Evolutionary conservation across 768 basidiomycete genomes (phyloP), one percentile per base, ranked within the genome.

Genomic region (Russula sp.): DNA sequence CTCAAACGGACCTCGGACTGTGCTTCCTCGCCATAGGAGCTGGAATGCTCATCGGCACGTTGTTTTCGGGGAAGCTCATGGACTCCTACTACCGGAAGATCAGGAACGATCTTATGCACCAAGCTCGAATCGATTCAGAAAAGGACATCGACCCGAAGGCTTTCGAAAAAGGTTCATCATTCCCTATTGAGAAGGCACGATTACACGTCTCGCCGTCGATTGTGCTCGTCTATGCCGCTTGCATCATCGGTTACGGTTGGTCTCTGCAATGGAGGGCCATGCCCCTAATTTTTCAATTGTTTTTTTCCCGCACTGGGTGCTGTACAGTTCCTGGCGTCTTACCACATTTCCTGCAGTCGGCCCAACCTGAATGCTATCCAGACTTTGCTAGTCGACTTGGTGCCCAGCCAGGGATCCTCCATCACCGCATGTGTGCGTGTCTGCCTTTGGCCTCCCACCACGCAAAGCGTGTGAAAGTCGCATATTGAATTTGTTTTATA

Each of bases 11-110:
- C 29, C 78, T 89, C 35, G 92, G 92, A 2, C 73, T 94, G 5
- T 92, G 88, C 70, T 94, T 86, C 75, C 74, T 93, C 58, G 82
- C 84, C 1, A 80, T 87, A 54, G 93, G 90, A 2, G 80, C 82
- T 16, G 93, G 92, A 0, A 84, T 85, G 73, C 72, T 83, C 9
- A 52, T 86, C 16, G 86, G 90, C 13, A 79, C 83, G n/a, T 69
- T 76, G n/a, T 25, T 77, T 1, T 83, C 77, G 22, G 91, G 92
- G 3, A 80, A 75, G 58, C 68, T 89, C 10, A 70, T 92, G 8
- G 87, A 94, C 66, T 73, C 75, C 65, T 84, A 90, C 63, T 95
- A 86, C 70, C 79, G 67, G 65, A 72, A 69, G 65, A 73, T 75
- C 50, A 77, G 71, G 56, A 60, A 65, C 50, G 66, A 68, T 36